Evolutionary conservation across 2,329 filamentous ascomycete species (phyloP).

Genomic region (Thielaviopsis populi): DNA sequence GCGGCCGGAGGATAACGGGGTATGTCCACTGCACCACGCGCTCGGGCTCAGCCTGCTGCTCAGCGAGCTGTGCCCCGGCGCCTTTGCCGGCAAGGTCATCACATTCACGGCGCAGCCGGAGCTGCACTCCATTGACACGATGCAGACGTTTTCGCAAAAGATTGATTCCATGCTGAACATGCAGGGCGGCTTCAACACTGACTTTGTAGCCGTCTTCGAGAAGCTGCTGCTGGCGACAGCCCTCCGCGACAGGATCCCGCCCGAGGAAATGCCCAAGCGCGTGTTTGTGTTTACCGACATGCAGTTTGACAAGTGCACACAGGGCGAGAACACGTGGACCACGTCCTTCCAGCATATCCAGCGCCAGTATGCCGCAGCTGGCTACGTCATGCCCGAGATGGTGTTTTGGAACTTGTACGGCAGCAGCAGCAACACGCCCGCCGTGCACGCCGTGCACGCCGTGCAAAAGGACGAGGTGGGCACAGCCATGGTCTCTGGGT

Average conservation of each 20-base stretch:
- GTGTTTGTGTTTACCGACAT: conserved; percentile 47
- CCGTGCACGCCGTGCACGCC: not conserved
- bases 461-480: conserved; percentile 27
- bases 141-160: not conserved
- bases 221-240: conserved; percentile 23
- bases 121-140: not conserved
- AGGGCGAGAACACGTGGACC: not conserved
- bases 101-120: not conserved
- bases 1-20: too few species aligned
- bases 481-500: conserved; percentile 38
- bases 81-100: not conserved
- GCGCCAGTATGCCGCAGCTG: conserved; percentile 19
- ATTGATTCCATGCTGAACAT: not conserved
- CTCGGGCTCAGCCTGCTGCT: not conserved
- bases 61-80: not conserved
- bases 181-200: conserved; percentile 23
- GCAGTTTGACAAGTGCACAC: conserved; percentile 35
- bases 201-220: conserved; percentile 42
- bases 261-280: conserved; percentile 45
- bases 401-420: conserved; percentile 44
- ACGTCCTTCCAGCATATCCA: conserved; percentile 35
- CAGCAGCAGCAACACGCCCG: too few species aligned
- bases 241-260: conserved; percentile 13
- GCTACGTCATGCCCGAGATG: conserved; percentile 44
- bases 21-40: not conserved